Percentiles rank a stretch among this genome's conserved stretches.
Evolutionary conservation across 2,329 filamentous ascomycete species (phyloP).

Genomic region (Chrysosphaeria jannelii): DNA sequence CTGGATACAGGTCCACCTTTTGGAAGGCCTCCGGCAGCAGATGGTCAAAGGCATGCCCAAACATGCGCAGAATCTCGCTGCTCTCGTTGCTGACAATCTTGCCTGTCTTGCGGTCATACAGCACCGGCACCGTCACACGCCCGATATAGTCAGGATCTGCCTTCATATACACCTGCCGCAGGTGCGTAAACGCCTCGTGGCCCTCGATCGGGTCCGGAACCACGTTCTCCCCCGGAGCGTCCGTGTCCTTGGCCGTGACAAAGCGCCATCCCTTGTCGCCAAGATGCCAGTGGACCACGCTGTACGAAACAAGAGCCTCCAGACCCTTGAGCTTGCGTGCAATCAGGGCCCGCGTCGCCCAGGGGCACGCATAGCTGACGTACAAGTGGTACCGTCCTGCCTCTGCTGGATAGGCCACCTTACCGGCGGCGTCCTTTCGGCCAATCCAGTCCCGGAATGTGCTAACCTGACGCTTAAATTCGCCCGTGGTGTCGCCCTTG

Average conservation of each 20-base stretch:
- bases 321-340: constrained; percentile 74
- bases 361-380: constrained; percentile 79
- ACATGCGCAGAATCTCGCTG: constrained; percentile 75
- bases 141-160: constrained; percentile 41
- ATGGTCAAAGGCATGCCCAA: constrained; percentile 55
- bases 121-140: constrained; percentile 63
- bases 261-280: constrained; percentile 52
- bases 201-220: constrained; percentile 37
- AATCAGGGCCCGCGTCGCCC: constrained; percentile 74
- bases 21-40: constrained; percentile 28
- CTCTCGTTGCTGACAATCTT: constrained; percentile 79
- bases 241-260: constrained; percentile 25
- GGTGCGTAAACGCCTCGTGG: constrained; percentile 34
- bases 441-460: constrained; percentile 51
- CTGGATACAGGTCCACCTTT: constrained; percentile 35
- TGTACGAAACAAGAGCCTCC: constrained; percentile 50
- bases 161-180: constrained; percentile 56
- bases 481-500: constrained; percentile 47
- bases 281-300: constrained; percentile 84
- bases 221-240: constrained; percentile 28
- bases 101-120: constrained; percentile 50
- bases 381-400: constrained; percentile 84
- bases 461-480: constrained; percentile 74
- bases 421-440: constrained; percentile 24
- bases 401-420: constrained; percentile 47